Evolutionary conservation across 2,329 filamentous ascomycete species (phyloP), one percentile per base, ranked within the genome.

Genomic region (Diplodia seriata): DNA sequence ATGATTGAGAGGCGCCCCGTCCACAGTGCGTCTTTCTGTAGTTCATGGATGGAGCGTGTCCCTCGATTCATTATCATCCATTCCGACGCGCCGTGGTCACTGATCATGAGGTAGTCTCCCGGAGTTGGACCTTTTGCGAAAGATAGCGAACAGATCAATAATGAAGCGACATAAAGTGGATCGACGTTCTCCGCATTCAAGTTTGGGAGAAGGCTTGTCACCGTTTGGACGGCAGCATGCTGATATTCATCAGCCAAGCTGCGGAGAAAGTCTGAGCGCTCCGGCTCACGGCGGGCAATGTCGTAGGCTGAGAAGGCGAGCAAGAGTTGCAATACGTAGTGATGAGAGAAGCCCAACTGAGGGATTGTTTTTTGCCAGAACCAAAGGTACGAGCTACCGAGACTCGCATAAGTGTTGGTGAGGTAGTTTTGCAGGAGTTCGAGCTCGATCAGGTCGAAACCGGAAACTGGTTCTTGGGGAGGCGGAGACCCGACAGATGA

Each of bases 261-360:
- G 4, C 43, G 15, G 33, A 54, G 38, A n/a, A 23, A 63, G 15
- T 8, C 9, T 51, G 36, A 36, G 12, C 66, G 66, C 23, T 53
- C 56, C 1, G 50, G 57, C 8, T 68, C 36, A 3, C n/a, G n/a
- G 20, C 50, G 57, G 14, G 57, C 29, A 18, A 83, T 70, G 65
- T 84, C 82, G 20, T 83, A 72, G 5, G 82, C 81, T 7, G 81
- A 76, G 12, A 83, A 71, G 7, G 81, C 81, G 5, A 83, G 56
- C 81, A 84, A 3, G 79, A 75, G 70, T 80, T 77, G 9, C 78
- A 75, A 61, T 81, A 80, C 1, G 79, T 79, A 49, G 77, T 70
- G 33, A 75, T 72, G 40, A 73, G 71, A 20, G 80, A 67, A 67
- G 11, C 65, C 65, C 12, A 67, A 15, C 47, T 61, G 31, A 2